Conservation (phyloP, 352 stramenopile genomes). For the Thraustotheca clavata region DNA sequence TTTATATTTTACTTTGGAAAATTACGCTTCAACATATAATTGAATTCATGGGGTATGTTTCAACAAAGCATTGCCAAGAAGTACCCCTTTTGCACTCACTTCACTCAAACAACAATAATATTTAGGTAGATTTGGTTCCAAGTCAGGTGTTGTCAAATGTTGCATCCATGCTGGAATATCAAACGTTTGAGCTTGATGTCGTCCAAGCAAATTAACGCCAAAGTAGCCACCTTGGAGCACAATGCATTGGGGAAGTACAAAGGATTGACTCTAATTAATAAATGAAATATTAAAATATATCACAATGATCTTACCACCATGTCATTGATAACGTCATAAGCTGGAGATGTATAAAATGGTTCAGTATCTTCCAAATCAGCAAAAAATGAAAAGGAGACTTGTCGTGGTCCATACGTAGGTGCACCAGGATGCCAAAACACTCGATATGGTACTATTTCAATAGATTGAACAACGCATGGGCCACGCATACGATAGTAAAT, state of each 20-base stretch:
- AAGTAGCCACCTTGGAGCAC: conserved; percentile 36
- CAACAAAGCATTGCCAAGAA: neutral
- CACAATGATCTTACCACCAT: conserved; percentile 9
- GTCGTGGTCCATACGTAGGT: conserved; percentile 53
- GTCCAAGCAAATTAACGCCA: conserved; percentile 50
- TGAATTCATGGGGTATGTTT: neutral
- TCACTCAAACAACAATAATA: conserved; percentile 78
- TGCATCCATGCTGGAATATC: conserved; percentile 47
- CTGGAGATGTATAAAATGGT: conserved; percentile 10
- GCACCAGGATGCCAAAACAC: conserved; percentile 69
- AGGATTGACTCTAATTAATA: conserved; percentile 30
- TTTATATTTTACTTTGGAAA: neutral
- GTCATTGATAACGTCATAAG: conserved; percentile 20
- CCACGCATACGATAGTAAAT: conserved; percentile 52
- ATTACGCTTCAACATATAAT: neutral
- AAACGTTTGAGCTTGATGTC: conserved; percentile 66
- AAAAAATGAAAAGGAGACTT: conserved; percentile 54
- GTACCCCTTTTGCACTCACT: conserved; percentile 49
- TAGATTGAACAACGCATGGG: conserved; percentile 33
- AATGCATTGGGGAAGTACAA: conserved; percentile 43
- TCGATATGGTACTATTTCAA: conserved; percentile 63
- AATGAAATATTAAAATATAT: too few species aligned
- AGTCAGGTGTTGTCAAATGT: conserved; percentile 27
- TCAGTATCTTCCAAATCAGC: conserved; percentile 18
- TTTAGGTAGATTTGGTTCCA: conserved; percentile 31